Conservation (phyloP, 495 filamentous ascomycete genomes). For the Cercophora scortea region DNA sequence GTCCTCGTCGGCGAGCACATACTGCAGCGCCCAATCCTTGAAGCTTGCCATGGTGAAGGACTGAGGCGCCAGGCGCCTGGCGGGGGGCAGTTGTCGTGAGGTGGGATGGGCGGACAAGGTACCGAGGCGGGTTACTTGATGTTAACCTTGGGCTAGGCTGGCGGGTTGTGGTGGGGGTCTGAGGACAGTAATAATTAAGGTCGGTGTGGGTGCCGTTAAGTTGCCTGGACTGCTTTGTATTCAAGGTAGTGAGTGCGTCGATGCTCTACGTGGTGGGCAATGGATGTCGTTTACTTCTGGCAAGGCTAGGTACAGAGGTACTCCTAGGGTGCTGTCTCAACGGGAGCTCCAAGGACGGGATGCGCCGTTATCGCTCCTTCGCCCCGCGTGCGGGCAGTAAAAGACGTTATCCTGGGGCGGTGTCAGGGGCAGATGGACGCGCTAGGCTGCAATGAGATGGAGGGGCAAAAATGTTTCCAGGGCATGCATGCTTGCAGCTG, state of each 20-base stretch:
- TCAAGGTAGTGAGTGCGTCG: no score
- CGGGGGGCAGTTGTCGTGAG: neutral
- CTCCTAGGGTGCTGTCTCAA: no score
- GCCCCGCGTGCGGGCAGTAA: constrained; percentile 23
- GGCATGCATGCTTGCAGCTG: neutral
- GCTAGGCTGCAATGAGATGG: constrained; percentile 20
- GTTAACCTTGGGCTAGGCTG: no score
- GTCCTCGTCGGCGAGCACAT: constrained; percentile 39
- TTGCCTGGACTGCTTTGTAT: no score
- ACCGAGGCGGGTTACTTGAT: neutral
- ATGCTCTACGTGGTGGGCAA: no score
- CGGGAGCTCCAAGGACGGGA: neutral
- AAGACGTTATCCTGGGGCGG: constrained; percentile 17
- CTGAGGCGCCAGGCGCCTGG: neutral
- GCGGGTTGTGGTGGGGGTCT: no score
- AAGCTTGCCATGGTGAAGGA: constrained; percentile 32
- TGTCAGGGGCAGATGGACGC: constrained; percentile 2
- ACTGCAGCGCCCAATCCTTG: constrained; percentile 38
- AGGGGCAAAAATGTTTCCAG: constrained; percentile 12
- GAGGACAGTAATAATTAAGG: no score
- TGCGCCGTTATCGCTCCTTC: constrained; percentile 19
- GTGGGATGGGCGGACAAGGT: neutral
- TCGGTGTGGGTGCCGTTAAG: no score
- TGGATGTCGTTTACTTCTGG: no score
- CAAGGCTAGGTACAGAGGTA: no score